Evolutionary conservation across 768 basidiomycete species (phyloP), one percentile per base, ranked within the genome.

Genomic region (Suillus tomentosus): DNA sequence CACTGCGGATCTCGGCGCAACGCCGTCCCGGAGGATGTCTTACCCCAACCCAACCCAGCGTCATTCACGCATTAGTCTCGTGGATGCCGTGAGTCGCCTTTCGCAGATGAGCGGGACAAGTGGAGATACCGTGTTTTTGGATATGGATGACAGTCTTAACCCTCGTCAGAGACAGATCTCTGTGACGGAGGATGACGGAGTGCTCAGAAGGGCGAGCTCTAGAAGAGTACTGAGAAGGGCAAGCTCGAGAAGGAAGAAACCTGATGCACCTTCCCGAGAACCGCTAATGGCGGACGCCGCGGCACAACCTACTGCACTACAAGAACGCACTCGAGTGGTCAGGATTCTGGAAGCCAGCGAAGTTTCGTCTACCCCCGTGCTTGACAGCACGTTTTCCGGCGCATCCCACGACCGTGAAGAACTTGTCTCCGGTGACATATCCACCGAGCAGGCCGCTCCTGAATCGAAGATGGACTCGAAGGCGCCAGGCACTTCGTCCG

Each of bases 51-150:
- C 71, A 22, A 56, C 71, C 24, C 71, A 69, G 7, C 69, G 63
- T 11, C 65, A 66, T 9, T 62, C 64, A 19, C 66, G 73, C 6
- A 61, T 73, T 22, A 76, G 73, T 51, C 68, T 74, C 27, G 53
- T 74, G 3, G 73, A 74, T 57, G 73, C 74, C 2, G 31, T 39
- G 40, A 71, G 70, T 17, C 69, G 73, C 1, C 67, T 76, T 55
- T 74, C 73, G 0, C 43, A 67, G 2, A 55, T 62, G 0, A 76
- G 74, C 19, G 65, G 69, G 36, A 60, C 66, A 19, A 74, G 73
- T 17, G 73, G 73, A 0, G 68, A 71, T 31, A 76, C 73, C 3
- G 62, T 70, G 24, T 74, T 75, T 57, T 74, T 65, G 27, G 73
- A 74, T 19, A 15, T 60, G 17, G 55, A 61, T 14, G 34, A 50